Evolutionary conservation across 768 basidiomycete species (phyloP).

Genomic region (Agaricus bisporus): DNA sequence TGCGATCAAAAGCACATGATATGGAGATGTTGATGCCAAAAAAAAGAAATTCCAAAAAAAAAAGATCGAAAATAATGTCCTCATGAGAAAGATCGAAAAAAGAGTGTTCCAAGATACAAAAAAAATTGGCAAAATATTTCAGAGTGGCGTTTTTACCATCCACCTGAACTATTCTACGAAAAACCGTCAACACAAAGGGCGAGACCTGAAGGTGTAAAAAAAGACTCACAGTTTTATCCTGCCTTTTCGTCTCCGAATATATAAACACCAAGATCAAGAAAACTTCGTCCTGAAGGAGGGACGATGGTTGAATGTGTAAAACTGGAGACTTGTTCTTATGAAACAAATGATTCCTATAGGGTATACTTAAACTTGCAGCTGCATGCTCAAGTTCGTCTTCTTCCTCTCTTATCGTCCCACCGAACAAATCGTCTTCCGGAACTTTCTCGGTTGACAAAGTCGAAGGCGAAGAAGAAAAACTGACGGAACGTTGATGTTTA

Average conservation of each 20-base stretch:
- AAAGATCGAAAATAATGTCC: too few relatives aligned
- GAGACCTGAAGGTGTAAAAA: conserved; percentile 7
- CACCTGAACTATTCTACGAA: conserved; percentile 6
- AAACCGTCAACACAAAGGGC: too few relatives aligned
- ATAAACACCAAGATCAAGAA: conserved; percentile 33
- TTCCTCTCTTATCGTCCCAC: conserved; percentile 5
- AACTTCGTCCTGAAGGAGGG: conserved; percentile 34
- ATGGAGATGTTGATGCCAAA: too few relatives aligned
- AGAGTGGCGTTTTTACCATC: conserved; percentile 1
- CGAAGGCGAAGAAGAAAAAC: neutral
- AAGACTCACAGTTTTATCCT: conserved; percentile 29
- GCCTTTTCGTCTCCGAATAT: conserved; percentile 32
- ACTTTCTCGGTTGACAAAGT: neutral
- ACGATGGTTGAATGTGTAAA: conserved; percentile 32
- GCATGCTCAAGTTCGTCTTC: conserved; percentile 19
- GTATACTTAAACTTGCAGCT: conserved; percentile 35
- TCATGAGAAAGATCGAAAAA: neutral
- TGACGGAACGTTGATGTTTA: neutral
- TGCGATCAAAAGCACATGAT: too few relatives aligned
- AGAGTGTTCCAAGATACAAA: neutral
- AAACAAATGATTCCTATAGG: conserved; percentile 45
- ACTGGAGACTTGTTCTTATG: conserved; percentile 33
- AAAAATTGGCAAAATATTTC: neutral
- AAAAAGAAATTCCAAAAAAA: too few relatives aligned
- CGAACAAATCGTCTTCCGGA: neutral